phyloP scores from a whole-genome alignment of 305 asterid species.

The Rubia balearica region DNA sequence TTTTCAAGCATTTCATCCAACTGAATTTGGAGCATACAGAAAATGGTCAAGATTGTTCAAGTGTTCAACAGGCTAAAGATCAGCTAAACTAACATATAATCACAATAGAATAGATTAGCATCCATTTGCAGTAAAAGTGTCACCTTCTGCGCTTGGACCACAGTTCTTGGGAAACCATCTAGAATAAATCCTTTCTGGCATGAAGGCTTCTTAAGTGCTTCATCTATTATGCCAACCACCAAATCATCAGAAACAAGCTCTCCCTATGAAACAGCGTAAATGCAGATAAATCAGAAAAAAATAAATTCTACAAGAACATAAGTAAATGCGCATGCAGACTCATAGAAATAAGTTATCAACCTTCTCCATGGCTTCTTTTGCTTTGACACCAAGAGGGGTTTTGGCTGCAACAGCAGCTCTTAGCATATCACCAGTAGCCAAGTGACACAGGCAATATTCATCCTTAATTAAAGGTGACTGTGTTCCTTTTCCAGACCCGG shows the following conservation, averaged over 20 bases:
- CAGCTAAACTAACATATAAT: background rate
- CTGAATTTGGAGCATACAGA: constrained; percentile 28
- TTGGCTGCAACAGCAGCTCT: constrained; percentile 91
- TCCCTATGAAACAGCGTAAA: constrained; percentile 42
- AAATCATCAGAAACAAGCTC: constrained; percentile 89
- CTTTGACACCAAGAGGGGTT: constrained; percentile 80
- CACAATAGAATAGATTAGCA: background rate
- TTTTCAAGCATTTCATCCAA: constrained; percentile 88
- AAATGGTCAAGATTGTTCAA: background rate
- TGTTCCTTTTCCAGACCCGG: constrained; percentile 95
- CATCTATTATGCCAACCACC: constrained; percentile 85
- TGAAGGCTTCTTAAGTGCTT: constrained; percentile 78
- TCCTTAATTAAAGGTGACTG: constrained; percentile 87
- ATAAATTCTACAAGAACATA: background rate
- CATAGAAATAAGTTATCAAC: constrained; percentile 19
- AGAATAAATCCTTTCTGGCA: constrained; percentile 91
- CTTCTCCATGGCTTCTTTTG: constrained; percentile 93
- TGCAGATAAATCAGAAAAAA: constrained; percentile 5
- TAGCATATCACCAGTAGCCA: constrained; percentile 96
- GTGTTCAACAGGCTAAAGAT: background rate
- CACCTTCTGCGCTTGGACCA: constrained; percentile 86
- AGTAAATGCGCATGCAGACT: background rate
- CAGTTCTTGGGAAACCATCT: constrained; percentile 94
- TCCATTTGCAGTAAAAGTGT: constrained; percentile 1
- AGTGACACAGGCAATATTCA: constrained; percentile 82